Base-by-base conservation (phyloP, 1,284 basidiomycete species). In the Boletus semigastroideus region DNA sequence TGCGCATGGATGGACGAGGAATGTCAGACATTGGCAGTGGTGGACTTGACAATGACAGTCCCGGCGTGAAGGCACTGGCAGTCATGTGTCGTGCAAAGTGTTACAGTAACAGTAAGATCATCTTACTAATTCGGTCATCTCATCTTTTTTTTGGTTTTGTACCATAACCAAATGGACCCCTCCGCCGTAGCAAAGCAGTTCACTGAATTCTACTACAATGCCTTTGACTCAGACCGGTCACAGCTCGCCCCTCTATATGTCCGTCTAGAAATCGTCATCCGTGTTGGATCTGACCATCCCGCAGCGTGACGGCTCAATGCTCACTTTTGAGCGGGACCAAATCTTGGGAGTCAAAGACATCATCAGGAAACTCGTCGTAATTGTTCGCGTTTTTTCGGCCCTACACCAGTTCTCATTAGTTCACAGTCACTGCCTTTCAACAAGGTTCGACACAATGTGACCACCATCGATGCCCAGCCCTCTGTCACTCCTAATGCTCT, bases 401-500 rank as follows among this genome's bases (percentile, higher is more conserved):
- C n/a, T 42, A n/a, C 33, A 31, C 48, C 10, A 10, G 25, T 22
- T 33, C n/a, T 53, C 46, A 59, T 37, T 37, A 19, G 59, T 48
- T 48, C 49, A 48, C 66, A 98, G 93, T 64, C 64, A 46, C 78
- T 98, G 37, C 91, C 93, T 5, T 97, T 98, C 76, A 39, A 72
- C 47, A 87, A 84, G 62, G 93, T 98, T 39, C 73, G 76, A 59
- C 96, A 98, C 81, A 84, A 86, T 55, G 79, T 98, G 61, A 77
- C 83, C 22, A 98, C 94, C 7, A 74, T 86, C 51, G 95, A 98
- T 70, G 90, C 87, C 13, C 96, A 98, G 71, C 95, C 95, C 7
- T 91, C 93, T 2, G 83, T 82, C 6, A 71, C 75, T 0, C 67
- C 73, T 17, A 69, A 81, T 13, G 79, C 84, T 9, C 72, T 98